Evolutionary conservation across 257 asterid species (phyloP).

Genomic region (Solanum megistacrolobum): DNA sequence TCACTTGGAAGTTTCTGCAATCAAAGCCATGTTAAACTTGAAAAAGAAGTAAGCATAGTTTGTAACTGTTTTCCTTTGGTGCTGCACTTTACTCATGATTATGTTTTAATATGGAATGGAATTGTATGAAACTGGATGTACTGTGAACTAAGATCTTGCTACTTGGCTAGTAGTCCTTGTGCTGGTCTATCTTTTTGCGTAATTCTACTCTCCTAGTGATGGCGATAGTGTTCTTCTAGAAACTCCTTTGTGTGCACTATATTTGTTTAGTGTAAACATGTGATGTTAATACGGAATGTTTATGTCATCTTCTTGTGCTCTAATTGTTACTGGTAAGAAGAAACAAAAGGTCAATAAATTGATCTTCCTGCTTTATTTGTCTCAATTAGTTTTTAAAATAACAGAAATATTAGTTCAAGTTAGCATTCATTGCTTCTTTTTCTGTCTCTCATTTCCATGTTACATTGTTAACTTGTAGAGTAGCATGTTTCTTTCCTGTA

Average conservation of each 20-base stretch:
- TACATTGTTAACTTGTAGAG: background rate
- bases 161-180: background rate
- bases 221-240: background rate
- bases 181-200: background rate
- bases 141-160: background rate
- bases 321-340: background rate
- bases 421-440: background rate
- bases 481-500: background rate
- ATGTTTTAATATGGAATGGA: background rate
- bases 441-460: background rate
- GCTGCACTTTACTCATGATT: background rate
- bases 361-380: background rate
- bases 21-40: background rate
- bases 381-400: background rate
- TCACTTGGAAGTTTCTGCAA: background rate
- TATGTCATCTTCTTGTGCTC: background rate
- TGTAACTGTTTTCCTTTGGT: background rate
- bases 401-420: background rate
- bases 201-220: background rate
- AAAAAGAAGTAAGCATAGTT: background rate
- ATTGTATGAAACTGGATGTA: background rate
- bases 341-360: background rate
- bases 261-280: background rate
- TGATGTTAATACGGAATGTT: background rate
- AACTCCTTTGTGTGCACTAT: background rate